Percentiles rank a stretch among this genome's conserved stretches.
phyloP scores from a whole-genome alignment of 345 rosid species.

The Eucalyptus marginata region DNA sequence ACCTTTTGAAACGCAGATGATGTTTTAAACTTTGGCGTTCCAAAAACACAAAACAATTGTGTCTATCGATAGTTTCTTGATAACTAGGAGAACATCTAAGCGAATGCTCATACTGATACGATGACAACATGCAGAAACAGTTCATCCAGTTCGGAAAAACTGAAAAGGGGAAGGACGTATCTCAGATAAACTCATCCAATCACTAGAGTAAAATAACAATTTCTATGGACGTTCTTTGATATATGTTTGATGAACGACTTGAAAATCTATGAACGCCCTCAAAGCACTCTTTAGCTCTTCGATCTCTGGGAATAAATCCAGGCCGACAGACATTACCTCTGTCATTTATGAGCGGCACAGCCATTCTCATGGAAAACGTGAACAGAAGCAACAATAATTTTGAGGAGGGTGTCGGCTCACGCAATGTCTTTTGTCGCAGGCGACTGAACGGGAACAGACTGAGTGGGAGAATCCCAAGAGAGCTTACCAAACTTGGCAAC shows the following conservation, averaged over 20 bases:
- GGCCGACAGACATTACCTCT: neutral
- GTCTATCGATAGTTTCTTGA: neutral
- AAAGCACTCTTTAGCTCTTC: neutral
- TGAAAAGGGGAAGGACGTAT: neutral
- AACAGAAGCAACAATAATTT: neutral
- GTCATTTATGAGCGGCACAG: neutral
- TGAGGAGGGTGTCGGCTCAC: neutral
- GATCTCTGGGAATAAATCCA: neutral
- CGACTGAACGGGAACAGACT: constrained; percentile 53
- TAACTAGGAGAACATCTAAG: neutral
- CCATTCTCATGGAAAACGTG: neutral
- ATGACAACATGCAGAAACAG: neutral
- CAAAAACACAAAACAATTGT: neutral
- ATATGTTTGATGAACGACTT: neutral
- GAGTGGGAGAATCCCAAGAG: constrained; percentile 56
- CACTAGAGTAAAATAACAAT: neutral
- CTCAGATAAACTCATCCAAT: neutral
- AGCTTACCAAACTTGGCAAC: constrained; percentile 41
- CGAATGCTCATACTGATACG: neutral
- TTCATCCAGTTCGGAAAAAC: neutral
- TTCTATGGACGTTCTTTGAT: neutral
- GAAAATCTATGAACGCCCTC: neutral
- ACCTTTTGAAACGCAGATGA: neutral
- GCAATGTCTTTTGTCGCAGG: constrained; percentile 14
- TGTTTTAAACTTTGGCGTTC: neutral